These are phyloP conservation scores for Kwoniella newhampshirensis DNA, from an alignment of 768 basidiomycete genomes.

Conservation along the genomic window DNA sequence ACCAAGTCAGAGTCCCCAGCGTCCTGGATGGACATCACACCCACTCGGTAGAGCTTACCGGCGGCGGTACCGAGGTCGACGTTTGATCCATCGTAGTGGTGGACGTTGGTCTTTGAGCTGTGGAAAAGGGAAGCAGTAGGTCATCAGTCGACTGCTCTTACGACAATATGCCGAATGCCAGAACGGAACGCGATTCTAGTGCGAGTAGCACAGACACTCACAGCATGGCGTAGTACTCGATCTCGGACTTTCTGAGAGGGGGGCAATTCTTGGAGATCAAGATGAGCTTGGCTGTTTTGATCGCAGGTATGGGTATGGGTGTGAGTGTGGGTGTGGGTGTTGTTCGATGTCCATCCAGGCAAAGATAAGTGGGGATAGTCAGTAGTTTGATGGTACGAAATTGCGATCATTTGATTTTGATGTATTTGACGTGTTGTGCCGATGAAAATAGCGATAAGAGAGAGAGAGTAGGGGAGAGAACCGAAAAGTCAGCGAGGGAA, in stretches of 20 bases:
- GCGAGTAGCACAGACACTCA: too few species aligned
- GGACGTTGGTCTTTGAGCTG: constrained; percentile 90
- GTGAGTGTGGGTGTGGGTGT: neutral
- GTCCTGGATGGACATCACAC: constrained; percentile 96
- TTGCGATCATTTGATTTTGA: neutral
- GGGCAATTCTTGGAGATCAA: constrained; percentile 99
- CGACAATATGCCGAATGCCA: too few species aligned
- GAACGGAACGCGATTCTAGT: too few species aligned
- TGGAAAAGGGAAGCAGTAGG: neutral
- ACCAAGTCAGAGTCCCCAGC: constrained; percentile 91
- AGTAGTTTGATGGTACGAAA: constrained; percentile 5
- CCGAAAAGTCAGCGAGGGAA: constrained; percentile 71
- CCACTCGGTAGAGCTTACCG: constrained; percentile 98
- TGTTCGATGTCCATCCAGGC: constrained; percentile 21
- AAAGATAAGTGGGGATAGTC: constrained; percentile 18
- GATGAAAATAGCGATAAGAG: neutral
- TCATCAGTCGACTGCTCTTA: neutral
- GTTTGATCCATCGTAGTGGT: constrained; percentile 97
- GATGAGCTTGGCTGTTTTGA: constrained; percentile 82
- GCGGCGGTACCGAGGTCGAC: constrained; percentile 98
- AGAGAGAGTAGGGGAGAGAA: constrained; percentile 20
- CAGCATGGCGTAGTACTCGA: constrained; percentile 99
- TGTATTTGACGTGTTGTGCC: constrained; percentile 1
- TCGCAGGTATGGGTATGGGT: constrained; percentile 1
- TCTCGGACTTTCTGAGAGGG: constrained; percentile 96